phyloP scores from a whole-genome alignment of 2,329 filamentous ascomycete species.

The Monosporascus sp. region DNA sequence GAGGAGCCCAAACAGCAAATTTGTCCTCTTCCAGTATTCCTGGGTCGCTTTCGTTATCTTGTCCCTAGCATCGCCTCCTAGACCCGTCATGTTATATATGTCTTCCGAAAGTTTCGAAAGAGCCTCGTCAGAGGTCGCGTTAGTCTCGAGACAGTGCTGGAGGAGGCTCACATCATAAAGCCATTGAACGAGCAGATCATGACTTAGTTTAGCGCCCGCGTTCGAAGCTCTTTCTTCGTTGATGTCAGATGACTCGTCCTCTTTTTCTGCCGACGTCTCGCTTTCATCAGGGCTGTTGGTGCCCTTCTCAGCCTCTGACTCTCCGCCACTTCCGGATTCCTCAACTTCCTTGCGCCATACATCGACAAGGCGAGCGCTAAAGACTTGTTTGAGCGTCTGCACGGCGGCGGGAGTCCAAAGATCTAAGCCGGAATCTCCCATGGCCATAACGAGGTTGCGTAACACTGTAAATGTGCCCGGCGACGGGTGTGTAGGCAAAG shows the following conservation, averaged over 20 bases:
- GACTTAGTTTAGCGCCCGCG: conserved; percentile 20
- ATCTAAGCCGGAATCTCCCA: conserved; percentile 68
- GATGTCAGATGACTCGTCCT: conserved; percentile 10
- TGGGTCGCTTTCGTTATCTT: conserved; percentile 58
- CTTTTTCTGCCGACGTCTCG: conserved; percentile 6
- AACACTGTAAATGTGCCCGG: conserved; percentile 68
- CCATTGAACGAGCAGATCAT: conserved; percentile 53
- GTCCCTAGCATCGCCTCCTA: conserved; percentile 44
- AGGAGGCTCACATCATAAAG: conserved; percentile 55
- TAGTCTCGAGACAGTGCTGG: conserved; percentile 36
- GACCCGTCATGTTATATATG: conserved; percentile 37
- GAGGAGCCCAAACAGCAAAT: conserved; percentile 74
- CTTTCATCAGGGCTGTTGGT: conserved; percentile 7
- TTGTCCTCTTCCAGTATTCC: conserved; percentile 81
- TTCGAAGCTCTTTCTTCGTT: conserved; percentile 8
- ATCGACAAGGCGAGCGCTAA: conserved; percentile 46
- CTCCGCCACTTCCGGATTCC: conserved; percentile 17
- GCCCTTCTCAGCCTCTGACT: conserved; percentile 7
- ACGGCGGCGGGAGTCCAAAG: conserved; percentile 74
- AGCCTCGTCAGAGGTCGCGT: conserved; percentile 16
- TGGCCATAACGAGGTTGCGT: conserved; percentile 55
- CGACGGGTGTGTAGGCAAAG: conserved; percentile 73
- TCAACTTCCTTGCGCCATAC: conserved; percentile 40
- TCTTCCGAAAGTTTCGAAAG: conserved; percentile 42
- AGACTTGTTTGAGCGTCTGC: conserved; percentile 50